Percentiles rank a stretch among this genome's conserved stretches.
Evolutionary conservation across 1,284 basidiomycete genomes (phyloP).

Genomic region (Butyriboletus appendiculatus): DNA sequence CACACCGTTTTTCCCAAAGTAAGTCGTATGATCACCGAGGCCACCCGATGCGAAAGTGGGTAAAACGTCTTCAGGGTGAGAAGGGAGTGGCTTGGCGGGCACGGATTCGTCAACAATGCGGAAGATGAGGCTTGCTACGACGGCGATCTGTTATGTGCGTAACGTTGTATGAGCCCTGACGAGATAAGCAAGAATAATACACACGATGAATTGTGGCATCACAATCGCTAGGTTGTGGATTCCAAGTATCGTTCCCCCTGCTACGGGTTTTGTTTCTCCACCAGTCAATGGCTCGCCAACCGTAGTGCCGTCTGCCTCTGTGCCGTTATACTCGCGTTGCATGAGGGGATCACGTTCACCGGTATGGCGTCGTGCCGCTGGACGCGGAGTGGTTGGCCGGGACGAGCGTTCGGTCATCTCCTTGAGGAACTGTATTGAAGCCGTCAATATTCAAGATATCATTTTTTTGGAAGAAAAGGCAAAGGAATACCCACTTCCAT

Average conservation of each 20-base stretch:
- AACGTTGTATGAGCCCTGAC: background rate
- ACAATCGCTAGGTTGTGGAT: constrained; percentile 96
- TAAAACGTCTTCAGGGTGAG: constrained; percentile 16
- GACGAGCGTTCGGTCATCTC: constrained; percentile 53
- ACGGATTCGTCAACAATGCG: constrained; percentile 64
- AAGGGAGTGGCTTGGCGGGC: constrained; percentile 36
- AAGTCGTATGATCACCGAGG: constrained; percentile 50
- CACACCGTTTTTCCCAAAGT: constrained; percentile 82
- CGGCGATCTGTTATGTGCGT: constrained; percentile 62
- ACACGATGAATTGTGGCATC: constrained; percentile 87
- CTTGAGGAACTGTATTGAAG: constrained; percentile 68
- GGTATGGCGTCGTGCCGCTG: constrained; percentile 1
- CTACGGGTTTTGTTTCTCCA: constrained; percentile 54
- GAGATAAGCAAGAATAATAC: constrained; percentile 32
- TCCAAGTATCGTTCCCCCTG: constrained; percentile 93
- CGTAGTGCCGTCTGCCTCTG: constrained; percentile 46
- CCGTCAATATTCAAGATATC: constrained; percentile 1
- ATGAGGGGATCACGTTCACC: constrained; percentile 66
- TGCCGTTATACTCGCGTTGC: constrained; percentile 50
- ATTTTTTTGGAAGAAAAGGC: too few relatives aligned
- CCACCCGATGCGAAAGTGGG: constrained; percentile 6
- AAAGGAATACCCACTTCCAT: constrained; percentile 70
- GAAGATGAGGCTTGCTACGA: constrained; percentile 91
- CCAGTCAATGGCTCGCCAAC: constrained; percentile 36
- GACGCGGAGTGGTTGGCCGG: background rate